Conservation (phyloP, 768 basidiomycete genomes). For the Jaapia argillacea region DNA sequence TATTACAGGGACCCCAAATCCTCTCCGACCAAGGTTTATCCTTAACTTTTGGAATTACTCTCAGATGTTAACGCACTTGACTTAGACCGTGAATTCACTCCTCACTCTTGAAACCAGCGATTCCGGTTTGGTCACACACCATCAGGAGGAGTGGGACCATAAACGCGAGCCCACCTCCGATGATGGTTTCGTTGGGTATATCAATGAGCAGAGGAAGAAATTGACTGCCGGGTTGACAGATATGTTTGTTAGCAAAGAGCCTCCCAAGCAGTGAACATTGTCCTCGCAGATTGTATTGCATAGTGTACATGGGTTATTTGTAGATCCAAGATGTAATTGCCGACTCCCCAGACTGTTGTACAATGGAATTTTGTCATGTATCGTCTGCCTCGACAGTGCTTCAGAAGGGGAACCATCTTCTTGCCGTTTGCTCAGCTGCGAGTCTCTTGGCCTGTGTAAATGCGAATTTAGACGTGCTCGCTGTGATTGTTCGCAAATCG, state of each 20-base stretch:
- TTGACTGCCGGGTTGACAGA: constrained; percentile 26
- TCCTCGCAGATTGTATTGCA: no score
- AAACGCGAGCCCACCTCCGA: constrained; percentile 19
- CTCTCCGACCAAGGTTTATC: constrained; percentile 29
- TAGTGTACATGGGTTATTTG: not conserved
- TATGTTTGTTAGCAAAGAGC: constrained; percentile 20
- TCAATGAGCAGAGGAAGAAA: constrained; percentile 36
- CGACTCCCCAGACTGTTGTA: no score
- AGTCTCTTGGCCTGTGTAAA: constrained; percentile 45
- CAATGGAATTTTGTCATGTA: no score
- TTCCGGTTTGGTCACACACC: constrained; percentile 24
- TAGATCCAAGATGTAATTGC: constrained; percentile 2
- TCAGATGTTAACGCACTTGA: not conserved
- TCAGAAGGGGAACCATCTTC: constrained; percentile 47
- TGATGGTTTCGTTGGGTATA: constrained; percentile 29
- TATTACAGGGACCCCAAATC: constrained; percentile 29
- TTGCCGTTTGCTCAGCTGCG: constrained; percentile 52
- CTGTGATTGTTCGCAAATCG: not conserved
- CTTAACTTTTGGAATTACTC: not conserved
- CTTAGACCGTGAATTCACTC: constrained; percentile 29
- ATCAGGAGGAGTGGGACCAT: constrained; percentile 38
- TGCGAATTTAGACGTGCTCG: not conserved
- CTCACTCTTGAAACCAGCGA: constrained; percentile 30
- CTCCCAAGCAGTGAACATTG: not conserved
- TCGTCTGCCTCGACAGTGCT: not conserved